These are phyloP conservation scores for Nothophytophthora sp. DNA, from an alignment of 352 stramenopile species.

Conservation along the genomic window DNA sequence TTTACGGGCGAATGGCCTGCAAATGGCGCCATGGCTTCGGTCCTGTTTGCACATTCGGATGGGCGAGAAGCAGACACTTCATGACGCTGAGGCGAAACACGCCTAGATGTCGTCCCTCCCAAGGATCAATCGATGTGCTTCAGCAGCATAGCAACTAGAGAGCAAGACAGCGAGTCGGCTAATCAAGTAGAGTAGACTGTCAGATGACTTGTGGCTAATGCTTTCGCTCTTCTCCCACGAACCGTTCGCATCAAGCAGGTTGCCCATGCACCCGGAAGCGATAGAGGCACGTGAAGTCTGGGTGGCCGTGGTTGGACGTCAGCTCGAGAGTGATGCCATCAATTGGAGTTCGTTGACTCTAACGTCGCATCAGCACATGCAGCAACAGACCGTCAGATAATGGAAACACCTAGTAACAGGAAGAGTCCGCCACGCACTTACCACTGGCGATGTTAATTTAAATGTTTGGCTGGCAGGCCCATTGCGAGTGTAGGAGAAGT, in stretches of 20 bases:
- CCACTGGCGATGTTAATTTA: constrained; percentile 45
- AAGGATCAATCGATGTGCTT: background rate
- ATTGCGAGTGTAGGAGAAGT: constrained; percentile 69
- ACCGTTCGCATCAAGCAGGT: constrained; percentile 15
- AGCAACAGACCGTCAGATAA: too few species aligned
- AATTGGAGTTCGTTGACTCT: constrained; percentile 53
- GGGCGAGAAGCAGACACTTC: constrained; percentile 57
- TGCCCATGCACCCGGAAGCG: constrained; percentile 85
- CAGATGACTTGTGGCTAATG: constrained; percentile 6
- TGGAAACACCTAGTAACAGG: too few species aligned
- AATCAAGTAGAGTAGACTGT: constrained; percentile 27
- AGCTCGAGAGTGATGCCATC: constrained; percentile 81
- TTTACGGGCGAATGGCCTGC: constrained; percentile 32
- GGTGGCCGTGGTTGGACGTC: constrained; percentile 80
- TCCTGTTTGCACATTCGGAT: constrained; percentile 71
- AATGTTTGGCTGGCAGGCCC: constrained; percentile 69
- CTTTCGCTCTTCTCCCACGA: constrained; percentile 5
- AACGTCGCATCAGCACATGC: too few species aligned
- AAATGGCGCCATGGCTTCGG: constrained; percentile 66
- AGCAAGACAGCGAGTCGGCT: too few species aligned
- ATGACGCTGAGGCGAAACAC: constrained; percentile 19
- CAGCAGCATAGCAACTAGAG: background rate
- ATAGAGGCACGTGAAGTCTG: constrained; percentile 91
- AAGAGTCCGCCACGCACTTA: constrained; percentile 11
- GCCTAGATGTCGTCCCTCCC: background rate